These are phyloP conservation scores for Mycena galopus DNA, from an alignment of 768 basidiomycete species.

Conservation along the genomic window DNA sequence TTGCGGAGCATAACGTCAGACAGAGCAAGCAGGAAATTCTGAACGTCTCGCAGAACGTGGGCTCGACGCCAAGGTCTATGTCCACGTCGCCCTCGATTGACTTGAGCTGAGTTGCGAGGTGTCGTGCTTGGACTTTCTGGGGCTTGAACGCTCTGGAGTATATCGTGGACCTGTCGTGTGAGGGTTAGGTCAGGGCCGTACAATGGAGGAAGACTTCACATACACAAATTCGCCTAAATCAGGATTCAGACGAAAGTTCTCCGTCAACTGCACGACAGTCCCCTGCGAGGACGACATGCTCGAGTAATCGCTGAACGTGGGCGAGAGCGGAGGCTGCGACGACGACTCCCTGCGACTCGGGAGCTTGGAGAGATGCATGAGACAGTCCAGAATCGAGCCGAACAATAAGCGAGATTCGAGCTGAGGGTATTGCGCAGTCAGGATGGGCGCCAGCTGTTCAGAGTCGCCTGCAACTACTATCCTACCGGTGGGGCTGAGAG, in stretches of 20 bases:
- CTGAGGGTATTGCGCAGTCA: constrained; percentile 60
- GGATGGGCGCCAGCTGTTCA: constrained; percentile 65
- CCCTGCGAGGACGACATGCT: constrained; percentile 45
- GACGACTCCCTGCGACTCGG: constrained; percentile 13
- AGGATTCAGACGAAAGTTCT: constrained; percentile 66
- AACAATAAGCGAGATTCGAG: constrained; percentile 55
- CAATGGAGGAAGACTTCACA: no score
- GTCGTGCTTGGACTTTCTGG: constrained; percentile 59
- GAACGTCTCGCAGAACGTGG: constrained; percentile 44
- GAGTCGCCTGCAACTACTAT: constrained; percentile 66
- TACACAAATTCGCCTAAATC: constrained; percentile 65
- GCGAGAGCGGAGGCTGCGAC: constrained; percentile 26
- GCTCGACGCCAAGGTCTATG: constrained; percentile 38
- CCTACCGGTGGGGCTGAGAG: constrained; percentile 51
- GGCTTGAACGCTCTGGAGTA: constrained; percentile 63
- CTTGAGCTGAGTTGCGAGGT: constrained; percentile 52
- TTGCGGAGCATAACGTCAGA: constrained; percentile 60
- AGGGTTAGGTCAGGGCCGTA: no score
- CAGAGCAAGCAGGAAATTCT: constrained; percentile 55
- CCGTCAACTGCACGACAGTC: constrained; percentile 62
- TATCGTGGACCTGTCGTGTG: constrained; percentile 51
- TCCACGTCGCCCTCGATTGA: constrained; percentile 41
- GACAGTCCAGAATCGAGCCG: constrained; percentile 62
- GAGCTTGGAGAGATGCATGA: constrained; percentile 50
- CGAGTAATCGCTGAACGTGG: constrained; percentile 37